Evolutionary conservation across 371 early-diverging fungal genomes (phyloP), one percentile per base, ranked within the genome.

Genomic region (Actinomortierella ambigua): DNA sequence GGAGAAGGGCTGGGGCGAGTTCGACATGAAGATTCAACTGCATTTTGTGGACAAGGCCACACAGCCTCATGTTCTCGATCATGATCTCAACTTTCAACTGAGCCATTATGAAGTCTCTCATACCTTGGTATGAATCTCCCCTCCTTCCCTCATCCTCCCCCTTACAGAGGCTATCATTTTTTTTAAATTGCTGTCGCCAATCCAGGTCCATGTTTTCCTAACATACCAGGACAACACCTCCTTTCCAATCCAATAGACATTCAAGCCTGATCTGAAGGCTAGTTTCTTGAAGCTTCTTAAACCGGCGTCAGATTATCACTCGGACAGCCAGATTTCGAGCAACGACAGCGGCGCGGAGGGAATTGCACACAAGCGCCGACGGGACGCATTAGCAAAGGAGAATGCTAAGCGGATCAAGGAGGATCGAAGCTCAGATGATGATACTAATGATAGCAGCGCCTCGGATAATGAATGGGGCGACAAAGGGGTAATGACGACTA

Each of bases 1-100:
- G 65, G 87, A 90, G 61, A 81, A 85, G 61, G 90, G 90, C 20
- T 90, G 90, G 90, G 90, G 90, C 46, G 88, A 87, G 63, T 90
- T 90, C 58, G 90, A 90, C 75, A 79, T 90, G 78, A 76, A 82
- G 18, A 80, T 88, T 34, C 68, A 81, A 50, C 69, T 90, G 5
- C 79, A 84, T 55, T 88, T 88, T 63, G 62, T 68, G 17, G 71
- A 86, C 63, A 75, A 82, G 39, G 49, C 77, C 39, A 61, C 78
- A 9, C 77, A 78, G 41, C 83, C 86, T 4, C 68, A 78, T 57
- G 77, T 69, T n/a, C 77, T 89, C 18, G 73, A 78, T 50, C 86
- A 86, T 58, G 88, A 89, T 58, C 79, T 89, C 51, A 83, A 86
- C 76, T 89, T 89, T 63, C 80, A 80, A 26, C 79, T 82, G 43